Evolutionary conservation across 1,284 basidiomycete genomes (phyloP), one percentile per base, ranked within the genome.

Genomic region (Phellopilus nigrolimitatus): DNA sequence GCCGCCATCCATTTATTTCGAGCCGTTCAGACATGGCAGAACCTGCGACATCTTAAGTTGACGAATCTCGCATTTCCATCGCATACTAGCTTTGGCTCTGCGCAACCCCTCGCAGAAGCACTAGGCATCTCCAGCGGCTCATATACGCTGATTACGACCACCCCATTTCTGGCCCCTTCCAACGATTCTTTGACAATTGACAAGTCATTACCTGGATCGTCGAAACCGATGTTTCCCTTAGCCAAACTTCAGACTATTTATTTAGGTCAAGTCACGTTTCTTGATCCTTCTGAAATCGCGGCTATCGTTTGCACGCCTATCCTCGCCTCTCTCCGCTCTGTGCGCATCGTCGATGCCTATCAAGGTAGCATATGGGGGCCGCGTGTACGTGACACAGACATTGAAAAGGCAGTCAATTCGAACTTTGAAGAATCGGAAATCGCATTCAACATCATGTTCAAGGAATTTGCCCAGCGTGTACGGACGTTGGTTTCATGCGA

Each of bases 361-460:
- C 62, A 67, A 22, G 72, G 71, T 42, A 78, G 77, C 51, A 82
- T 81, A 30, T 80, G 79, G 79, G 79, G 78, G 15, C 65, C 69
- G 8, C 66, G 71, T 37, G 57, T 74, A 34, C 65, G 72, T 12
- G 57, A 65, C 46, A 59, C 62, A n/a, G 72, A 76, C 56, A 56
- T 76, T 19, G 72, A 74, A 60, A 60, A 55, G 25, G 68, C 66
- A 4, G 61, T 59, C 42, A 27, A 25, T n/a, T 17, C 31, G 19
- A 43, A 13, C 37, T 25, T 10, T 9, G 15, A 27, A 37, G 19
- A 17, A 24, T 24, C 17, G 19, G 7, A 42, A 28, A 3, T 25
- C 3, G 25, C 19, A 4, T 17, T n/a, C 21, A 25, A 45, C 13
- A 37, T 25, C 4, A 8, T 28, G 19, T 15, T 28, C 7, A 28